Conservation (phyloP, 2,329 filamentous ascomycete species). For the Ascochyta pisi region DNA sequence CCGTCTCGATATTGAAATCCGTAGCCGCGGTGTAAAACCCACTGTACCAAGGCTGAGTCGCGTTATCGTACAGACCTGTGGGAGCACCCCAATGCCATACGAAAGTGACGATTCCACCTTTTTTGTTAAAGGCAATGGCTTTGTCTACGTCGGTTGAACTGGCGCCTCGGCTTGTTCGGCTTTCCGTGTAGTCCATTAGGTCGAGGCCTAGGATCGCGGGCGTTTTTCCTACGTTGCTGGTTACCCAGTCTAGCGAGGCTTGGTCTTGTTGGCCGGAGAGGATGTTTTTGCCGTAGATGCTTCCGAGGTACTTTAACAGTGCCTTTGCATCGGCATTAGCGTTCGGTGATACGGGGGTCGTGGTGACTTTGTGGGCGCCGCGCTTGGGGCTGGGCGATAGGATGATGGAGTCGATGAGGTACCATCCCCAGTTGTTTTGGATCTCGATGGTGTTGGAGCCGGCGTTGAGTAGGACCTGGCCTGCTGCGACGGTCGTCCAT, state of each 20-base stretch:
- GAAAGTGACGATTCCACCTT: slow-evolving; percentile 57
- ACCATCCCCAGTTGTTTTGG: slow-evolving; percentile 59
- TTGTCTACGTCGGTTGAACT: slow-evolving; percentile 55
- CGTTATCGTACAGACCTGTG: slow-evolving; percentile 55
- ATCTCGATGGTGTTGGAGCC: slow-evolving; percentile 57
- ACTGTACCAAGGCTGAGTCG: slow-evolving; percentile 55
- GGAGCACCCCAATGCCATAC: slow-evolving; percentile 61
- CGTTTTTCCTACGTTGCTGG: slow-evolving; percentile 55
- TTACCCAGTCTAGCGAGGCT: slow-evolving; percentile 53
- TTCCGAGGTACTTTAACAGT: slow-evolving; percentile 53
- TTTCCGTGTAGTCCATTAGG: slow-evolving; percentile 59
- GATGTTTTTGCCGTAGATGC: slow-evolving; percentile 56
- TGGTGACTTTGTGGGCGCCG: slow-evolving; percentile 51
- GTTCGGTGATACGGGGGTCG: slow-evolving; percentile 49
- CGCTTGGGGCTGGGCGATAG: slow-evolving; percentile 48
- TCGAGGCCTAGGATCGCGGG: slow-evolving; percentile 57
- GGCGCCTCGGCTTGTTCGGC: slow-evolving; percentile 53
- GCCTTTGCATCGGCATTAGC: slow-evolving; percentile 49
- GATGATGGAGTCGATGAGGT: slow-evolving; percentile 55
- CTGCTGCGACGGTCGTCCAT: slow-evolving; percentile 52
- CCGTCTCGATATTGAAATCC: slow-evolving; percentile 56
- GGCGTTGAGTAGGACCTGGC: slow-evolving; percentile 54
- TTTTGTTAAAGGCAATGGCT: slow-evolving; percentile 53
- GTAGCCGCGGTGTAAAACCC: slow-evolving; percentile 61
- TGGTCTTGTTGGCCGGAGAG: slow-evolving; percentile 59